Evolutionary conservation across 768 basidiomycete species (phyloP).

Genomic region (Xanthoconium stramineum): DNA sequence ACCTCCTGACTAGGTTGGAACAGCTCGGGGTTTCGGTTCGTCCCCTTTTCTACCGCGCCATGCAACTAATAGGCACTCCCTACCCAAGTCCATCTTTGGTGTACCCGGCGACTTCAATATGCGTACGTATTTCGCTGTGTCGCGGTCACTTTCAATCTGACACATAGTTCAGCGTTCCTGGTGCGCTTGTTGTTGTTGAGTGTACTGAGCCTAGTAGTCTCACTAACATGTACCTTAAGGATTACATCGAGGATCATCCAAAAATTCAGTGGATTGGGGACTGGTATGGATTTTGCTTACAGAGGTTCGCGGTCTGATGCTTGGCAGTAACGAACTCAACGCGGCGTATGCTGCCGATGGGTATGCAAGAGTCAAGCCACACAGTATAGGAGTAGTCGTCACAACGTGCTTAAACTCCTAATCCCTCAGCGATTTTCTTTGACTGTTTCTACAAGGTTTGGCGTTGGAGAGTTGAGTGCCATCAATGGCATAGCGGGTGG

Average conservation of each 20-base stretch:
- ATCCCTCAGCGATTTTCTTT: background rate
- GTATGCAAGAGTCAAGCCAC: constrained; percentile 83
- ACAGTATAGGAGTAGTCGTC: constrained; percentile 64
- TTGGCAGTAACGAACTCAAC: constrained; percentile 72
- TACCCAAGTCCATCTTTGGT: constrained; percentile 68
- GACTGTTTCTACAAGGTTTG: constrained; percentile 54
- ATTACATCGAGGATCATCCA: constrained; percentile 78
- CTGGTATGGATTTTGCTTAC: constrained; percentile 44
- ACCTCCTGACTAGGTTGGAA: constrained; percentile 58
- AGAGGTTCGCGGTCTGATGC: background rate
- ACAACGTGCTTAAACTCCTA: constrained; percentile 67
- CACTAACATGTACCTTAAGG: constrained; percentile 38
- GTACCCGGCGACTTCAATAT: constrained; percentile 89
- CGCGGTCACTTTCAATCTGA: background rate
- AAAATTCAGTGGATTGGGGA: constrained; percentile 85
- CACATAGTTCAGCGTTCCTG: constrained; percentile 22
- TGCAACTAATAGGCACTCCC: background rate
- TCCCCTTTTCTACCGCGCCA: background rate
- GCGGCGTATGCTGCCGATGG: constrained; percentile 92
- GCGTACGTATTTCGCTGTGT: constrained; percentile 30
- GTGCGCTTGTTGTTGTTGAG: constrained; percentile 11
- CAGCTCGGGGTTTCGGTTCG: constrained; percentile 64
- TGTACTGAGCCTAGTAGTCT: too few species aligned
- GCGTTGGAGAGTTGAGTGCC: constrained; percentile 91
- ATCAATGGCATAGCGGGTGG: constrained; percentile 82